Evolutionary conservation across 345 rosid genomes (phyloP), one percentile per base, ranked within the genome.

Genomic region (Lenwebbia sp.): DNA sequence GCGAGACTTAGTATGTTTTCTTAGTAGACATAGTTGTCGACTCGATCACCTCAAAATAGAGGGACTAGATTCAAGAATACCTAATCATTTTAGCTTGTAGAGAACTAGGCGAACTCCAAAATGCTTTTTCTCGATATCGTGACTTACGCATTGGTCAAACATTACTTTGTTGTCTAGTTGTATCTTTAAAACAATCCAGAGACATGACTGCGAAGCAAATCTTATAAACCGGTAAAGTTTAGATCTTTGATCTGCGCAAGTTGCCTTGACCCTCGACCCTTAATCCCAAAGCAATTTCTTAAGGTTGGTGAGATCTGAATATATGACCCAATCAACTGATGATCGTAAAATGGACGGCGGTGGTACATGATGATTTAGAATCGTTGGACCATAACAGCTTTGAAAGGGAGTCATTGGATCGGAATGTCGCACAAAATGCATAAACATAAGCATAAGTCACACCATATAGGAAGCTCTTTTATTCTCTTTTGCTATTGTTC

Each of bases 201-300:
- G 22, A 33, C 1, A 70, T 70, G 11, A 70, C 25, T 0, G 6
- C 12, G 7, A 37, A 37, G 47, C 22, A 19, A 19, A 37, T 37
- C 47, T 10, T 22, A 37, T 19, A 19, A 19, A 37, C 13, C 2
- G 0, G 10, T 70, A 37, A 70, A 37, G 13, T 70, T 12, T 37
- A 33, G 5, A 70, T 70, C 22, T 70, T 70, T 37, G 0, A 19
- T 37, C 2, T 0, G 7, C 2, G 0, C 23, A 70, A 11, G 13
- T 70, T 65, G 41, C 23, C 4, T 70, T 2, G 11, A 70, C 13
- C 47, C 13, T 70, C 13, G 12, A 37, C 7, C 23, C 26, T 21
- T 37, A 70, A 41, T 70, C 23, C 13, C 7, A 70, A 37, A 21
- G 6, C 3, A 37, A 37, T 70, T 70, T 70, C 7, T 9, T 0